These are phyloP conservation scores for Podospora pseudoanserina DNA, from an alignment of 495 filamentous ascomycete species.

Conservation along the genomic window DNA sequence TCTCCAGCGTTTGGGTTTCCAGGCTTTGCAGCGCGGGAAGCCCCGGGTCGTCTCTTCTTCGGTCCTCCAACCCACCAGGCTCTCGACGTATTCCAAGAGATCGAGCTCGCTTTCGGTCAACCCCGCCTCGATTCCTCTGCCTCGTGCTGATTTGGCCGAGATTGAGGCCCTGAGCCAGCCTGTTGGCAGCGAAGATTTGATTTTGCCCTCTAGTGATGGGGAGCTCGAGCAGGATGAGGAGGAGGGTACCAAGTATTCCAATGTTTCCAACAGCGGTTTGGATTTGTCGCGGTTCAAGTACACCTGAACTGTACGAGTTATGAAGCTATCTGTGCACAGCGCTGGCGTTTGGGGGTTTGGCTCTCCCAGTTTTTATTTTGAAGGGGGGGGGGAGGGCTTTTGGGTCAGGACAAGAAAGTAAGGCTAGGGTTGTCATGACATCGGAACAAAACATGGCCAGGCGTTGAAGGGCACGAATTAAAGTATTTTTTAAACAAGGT, in stretches of 20 bases:
- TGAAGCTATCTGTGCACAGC: background rate
- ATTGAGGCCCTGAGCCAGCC: constrained; percentile 36
- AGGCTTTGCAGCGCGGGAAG: constrained; percentile 35
- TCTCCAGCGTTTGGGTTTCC: constrained; percentile 46
- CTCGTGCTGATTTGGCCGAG: constrained; percentile 39
- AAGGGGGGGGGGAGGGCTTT: background rate
- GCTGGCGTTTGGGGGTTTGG: constrained; percentile 3
- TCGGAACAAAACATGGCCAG: background rate
- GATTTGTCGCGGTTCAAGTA: constrained; percentile 57
- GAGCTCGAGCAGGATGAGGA: constrained; percentile 45
- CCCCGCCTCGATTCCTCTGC: constrained; percentile 41
- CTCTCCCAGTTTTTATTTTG: constrained; percentile 8
- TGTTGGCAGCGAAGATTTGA: constrained; percentile 72
- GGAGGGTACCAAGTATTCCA: background rate
- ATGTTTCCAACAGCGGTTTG: constrained; percentile 29
- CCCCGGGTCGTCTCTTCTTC: constrained; percentile 38
- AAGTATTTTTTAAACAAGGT: background rate
- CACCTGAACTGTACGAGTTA: constrained; percentile 25
- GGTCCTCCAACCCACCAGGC: constrained; percentile 13
- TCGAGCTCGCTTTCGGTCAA: constrained; percentile 33
- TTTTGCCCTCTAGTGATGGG: constrained; percentile 67
- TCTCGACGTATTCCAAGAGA: constrained; percentile 23
- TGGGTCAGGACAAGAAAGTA: background rate
- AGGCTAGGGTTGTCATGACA: background rate
- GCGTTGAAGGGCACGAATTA: background rate